Base-by-base conservation (phyloP, 441 rosid genomes). In the Macaranga tanarius region DNA sequence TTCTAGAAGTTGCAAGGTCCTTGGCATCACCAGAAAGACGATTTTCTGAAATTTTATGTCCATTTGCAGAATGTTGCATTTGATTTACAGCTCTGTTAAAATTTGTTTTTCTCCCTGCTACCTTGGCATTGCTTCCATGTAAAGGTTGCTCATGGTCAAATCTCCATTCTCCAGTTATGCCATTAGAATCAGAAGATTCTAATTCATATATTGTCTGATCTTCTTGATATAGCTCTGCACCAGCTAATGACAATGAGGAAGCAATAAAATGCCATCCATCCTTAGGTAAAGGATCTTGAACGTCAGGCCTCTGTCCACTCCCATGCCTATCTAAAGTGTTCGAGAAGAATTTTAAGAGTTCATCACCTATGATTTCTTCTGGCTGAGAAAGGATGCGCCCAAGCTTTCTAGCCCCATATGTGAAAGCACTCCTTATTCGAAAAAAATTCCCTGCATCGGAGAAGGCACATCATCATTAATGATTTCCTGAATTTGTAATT, bases 291-390 rank as follows among this genome's bases (percentile, higher is more conserved):
- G 73, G 74, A 78, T 85, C 93, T 79, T 82, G 91, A 82, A 92
- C 90, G 77, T 89, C 94, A 51, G 96, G 97, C 76, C 96, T 83
- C 81, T 85, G 88, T 60, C 91, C 96, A 81, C 78, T 71, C 58
- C 69, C 77, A 75, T 79, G 68, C 13, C 73, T 70, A 51, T 70
- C 65, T 45, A 70, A 59, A 47, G 73, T 70, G 56, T 70, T 70
- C 5, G 73, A 45, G 23, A 70, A 70, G 40, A 70, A 70, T 59
- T 70, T 70, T 7, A 17, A 26, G 12, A 70, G 65, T 70, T 70
- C 73, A 8, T 26, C 56, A 17, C 42, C 26, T 19, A 70, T 70
- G 56, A 13, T 70, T 26, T 70, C 73, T 59, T 59, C 66, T 47
- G 45, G 66, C 56, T 11, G 44, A 45, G 73, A 59, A 45, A 70